These are phyloP conservation scores for Diaporthe aspalathi DNA, from an alignment of 2,329 filamentous ascomycete genomes.

Conservation along the genomic window DNA sequence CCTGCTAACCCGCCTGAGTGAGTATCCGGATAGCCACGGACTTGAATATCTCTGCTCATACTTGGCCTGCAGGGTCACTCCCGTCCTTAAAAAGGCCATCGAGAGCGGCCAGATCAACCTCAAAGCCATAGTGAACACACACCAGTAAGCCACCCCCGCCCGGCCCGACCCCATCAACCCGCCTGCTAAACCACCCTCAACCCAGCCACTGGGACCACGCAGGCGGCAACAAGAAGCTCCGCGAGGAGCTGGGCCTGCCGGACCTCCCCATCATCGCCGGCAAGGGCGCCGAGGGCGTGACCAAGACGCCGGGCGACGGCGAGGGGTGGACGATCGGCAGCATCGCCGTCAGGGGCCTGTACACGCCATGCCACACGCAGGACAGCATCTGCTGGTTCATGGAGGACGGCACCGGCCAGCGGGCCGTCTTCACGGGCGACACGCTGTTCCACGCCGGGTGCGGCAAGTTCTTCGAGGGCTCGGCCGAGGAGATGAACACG, in stretches of 20 bases:
- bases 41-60: not conserved
- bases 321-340: constrained; percentile 84
- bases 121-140: constrained; percentile 92
- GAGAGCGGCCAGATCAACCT: constrained; percentile 80
- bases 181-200: not conserved
- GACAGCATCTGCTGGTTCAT: constrained; percentile 97
- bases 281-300: constrained; percentile 85
- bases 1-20: constrained; percentile 84
- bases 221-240: constrained; percentile 85
- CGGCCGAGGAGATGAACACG: constrained; percentile 88
- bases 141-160: constrained; percentile 77
- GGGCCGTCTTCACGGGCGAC: constrained; percentile 93
- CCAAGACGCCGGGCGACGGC: constrained; percentile 78
- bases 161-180: not conserved
- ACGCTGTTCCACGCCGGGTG: constrained; percentile 96
- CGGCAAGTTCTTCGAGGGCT: constrained; percentile 96
- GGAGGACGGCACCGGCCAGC: constrained; percentile 77
- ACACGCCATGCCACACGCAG: constrained; percentile 98
- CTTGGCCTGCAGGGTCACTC: constrained; percentile 63
- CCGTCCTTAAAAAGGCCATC: constrained; percentile 78
- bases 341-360: constrained; percentile 86
- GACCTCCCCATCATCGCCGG: constrained; percentile 86
- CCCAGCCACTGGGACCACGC: constrained; percentile 91
- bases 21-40: constrained; percentile 44
- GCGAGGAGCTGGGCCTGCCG: constrained; percentile 62